These are phyloP conservation scores for Lobosporangium transversale DNA, from an alignment of 192 early-diverging fungal genomes.

Conservation along the genomic window DNA sequence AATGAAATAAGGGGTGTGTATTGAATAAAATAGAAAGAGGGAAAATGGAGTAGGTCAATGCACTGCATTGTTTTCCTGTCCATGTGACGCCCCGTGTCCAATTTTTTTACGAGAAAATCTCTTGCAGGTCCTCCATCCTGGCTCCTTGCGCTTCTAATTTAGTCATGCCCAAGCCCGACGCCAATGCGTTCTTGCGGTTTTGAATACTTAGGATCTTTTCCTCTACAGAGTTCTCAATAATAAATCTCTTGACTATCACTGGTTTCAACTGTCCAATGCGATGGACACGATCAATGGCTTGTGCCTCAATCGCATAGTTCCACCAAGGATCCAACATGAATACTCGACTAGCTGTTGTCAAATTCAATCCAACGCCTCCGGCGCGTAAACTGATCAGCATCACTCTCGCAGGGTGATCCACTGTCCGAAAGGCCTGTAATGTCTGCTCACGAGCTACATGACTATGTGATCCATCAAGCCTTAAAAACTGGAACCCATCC, in stretches of 20 bases:
- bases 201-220: conserved; percentile 88
- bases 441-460: conserved; percentile 69
- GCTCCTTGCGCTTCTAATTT: conserved; percentile 54
- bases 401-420: conserved; percentile 65
- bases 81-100: too few species aligned
- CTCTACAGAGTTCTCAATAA: conserved; percentile 81
- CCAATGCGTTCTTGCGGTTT: conserved; percentile 74
- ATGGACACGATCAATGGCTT: conserved; percentile 86
- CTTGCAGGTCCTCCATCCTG: conserved; percentile 58
- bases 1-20: too few species aligned
- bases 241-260: conserved; percentile 74
- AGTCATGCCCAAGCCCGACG: conserved; percentile 58
- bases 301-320: conserved; percentile 81
- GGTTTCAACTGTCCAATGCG: conserved; percentile 76
- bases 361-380: conserved; percentile 76
- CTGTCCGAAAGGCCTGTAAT: conserved; percentile 67
- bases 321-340: conserved; percentile 81
- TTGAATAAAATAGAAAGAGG: too few species aligned
- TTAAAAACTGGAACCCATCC: conserved; percentile 67
- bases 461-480: conserved; percentile 85
- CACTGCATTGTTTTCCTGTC: too few species aligned
- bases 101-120: conserved; percentile 53
- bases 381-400: conserved; percentile 72
- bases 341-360: conserved; percentile 78
- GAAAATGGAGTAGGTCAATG: too few species aligned